A percentile compares a stretch with the other conserved stretches of the same genome.
Conservation (phyloP, 345 rosid genomes). For the Populus davidiana region DNA sequence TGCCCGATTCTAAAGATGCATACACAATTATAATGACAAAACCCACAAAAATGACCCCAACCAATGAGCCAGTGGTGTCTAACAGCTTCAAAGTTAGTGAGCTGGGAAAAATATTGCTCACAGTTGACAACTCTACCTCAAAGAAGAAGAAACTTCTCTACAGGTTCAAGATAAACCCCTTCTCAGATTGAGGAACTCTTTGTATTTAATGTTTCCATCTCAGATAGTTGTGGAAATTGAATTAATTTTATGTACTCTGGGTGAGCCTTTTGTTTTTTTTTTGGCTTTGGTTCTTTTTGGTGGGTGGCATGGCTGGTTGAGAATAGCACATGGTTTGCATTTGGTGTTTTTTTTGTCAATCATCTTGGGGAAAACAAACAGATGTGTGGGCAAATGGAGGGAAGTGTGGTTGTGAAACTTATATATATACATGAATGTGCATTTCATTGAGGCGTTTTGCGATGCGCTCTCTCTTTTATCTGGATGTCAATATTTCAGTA, state of each 20-base stretch:
- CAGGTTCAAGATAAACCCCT: constrained; percentile 76
- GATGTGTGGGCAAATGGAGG: background rate
- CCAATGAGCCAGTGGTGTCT: constrained; percentile 63
- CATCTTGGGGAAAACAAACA: constrained; percentile 12
- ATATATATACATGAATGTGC: background rate
- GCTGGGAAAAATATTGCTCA: constrained; percentile 70
- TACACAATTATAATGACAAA: constrained; percentile 73
- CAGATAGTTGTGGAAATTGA: constrained; percentile 11
- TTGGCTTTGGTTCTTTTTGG: constrained; percentile 1
- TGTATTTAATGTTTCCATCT: background rate
- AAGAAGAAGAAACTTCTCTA: constrained; percentile 89
- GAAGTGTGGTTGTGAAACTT: constrained; percentile 1
- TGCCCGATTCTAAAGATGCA: constrained; percentile 60
- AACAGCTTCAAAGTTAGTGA: constrained; percentile 69
- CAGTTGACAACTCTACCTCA: constrained; percentile 75
- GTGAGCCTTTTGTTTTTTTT: constrained; percentile 10
- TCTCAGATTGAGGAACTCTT: constrained; percentile 29
- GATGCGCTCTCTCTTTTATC: constrained; percentile 11
- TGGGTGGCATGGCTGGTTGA: constrained; percentile 13
- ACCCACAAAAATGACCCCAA: constrained; percentile 57
- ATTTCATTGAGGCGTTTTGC: constrained; percentile 10
- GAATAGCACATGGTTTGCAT: constrained; percentile 8
- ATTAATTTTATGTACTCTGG: constrained; percentile 15
- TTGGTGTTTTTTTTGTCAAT: constrained; percentile 14
- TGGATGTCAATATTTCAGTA: constrained; percentile 14